Evolutionary conservation across 208 protist species (phyloP).

Genomic region (Crithidia fasciculata): DNA sequence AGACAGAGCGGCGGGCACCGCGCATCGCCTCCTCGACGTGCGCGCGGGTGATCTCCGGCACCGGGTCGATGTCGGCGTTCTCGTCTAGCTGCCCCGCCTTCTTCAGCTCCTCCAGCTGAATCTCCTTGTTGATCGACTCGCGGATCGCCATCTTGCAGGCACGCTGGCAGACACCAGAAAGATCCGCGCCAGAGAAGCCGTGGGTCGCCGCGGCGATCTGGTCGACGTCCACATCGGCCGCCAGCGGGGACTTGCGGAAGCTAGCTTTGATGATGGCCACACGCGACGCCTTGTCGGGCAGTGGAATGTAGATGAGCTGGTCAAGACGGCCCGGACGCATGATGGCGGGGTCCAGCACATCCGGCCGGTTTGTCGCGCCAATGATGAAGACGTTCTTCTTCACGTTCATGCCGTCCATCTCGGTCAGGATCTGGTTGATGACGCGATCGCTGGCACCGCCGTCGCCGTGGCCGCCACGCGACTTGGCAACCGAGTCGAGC

Average conservation of each 20-base stretch:
- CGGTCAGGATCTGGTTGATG: conserved; percentile 99
- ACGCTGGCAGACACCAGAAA: conserved; percentile 93
- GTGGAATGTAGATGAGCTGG: conserved; percentile 99
- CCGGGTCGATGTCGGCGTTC: conserved; percentile 86
- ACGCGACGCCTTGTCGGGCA: conserved; percentile 98
- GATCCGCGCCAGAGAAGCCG: conserved; percentile 99
- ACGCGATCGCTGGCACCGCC: conserved; percentile 99
- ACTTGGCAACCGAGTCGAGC: conserved; percentile 99
- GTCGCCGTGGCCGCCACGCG: conserved; percentile 96
- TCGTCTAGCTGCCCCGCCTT: conserved; percentile 59
- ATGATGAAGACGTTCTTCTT: conserved; percentile 99
- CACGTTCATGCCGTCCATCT: conserved; percentile 99
- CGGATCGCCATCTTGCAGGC: conserved; percentile 93
- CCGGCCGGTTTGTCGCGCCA: conserved; percentile 99
- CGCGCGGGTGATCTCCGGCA: conserved; percentile 86
- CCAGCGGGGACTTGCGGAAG: conserved; percentile 98
- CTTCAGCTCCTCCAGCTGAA: conserved; percentile 79
- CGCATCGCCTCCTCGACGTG: conserved; percentile 95
- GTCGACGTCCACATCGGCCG: conserved; percentile 96
- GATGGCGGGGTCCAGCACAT: conserved; percentile 99
- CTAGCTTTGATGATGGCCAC: conserved; percentile 97
- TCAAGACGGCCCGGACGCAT: conserved; percentile 97
- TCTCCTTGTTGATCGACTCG: conserved; percentile 91
- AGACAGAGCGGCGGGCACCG: conserved; percentile 90
- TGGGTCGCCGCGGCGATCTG: conserved; percentile 96